These are phyloP conservation scores for Pseudogymnoascus sp. DNA, from an alignment of 2,329 filamentous ascomycete species.

Conservation along the genomic window DNA sequence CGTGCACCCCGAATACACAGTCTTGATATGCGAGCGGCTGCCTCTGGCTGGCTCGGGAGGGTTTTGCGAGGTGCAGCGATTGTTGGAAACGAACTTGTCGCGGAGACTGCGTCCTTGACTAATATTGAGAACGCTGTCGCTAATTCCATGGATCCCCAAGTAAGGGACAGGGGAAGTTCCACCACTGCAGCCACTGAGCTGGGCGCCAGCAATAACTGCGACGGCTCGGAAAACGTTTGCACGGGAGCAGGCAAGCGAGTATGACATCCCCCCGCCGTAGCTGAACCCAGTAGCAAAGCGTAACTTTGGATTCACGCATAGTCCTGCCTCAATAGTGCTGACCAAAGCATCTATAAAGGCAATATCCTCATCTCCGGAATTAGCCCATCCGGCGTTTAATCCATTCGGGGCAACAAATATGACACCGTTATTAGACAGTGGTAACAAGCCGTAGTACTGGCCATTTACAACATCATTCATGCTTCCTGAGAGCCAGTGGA, in stretches of 20 bases:
- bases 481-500: constrained; percentile 35
- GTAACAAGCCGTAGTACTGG: constrained; percentile 28
- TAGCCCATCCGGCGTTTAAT: constrained; percentile 29
- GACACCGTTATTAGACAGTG: constrained; percentile 25
- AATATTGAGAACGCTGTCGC: constrained; percentile 31
- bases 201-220: constrained; percentile 24
- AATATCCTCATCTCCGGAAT: constrained; percentile 29
- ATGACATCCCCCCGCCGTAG: constrained; percentile 32
- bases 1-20: constrained; percentile 24
- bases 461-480: constrained; percentile 32
- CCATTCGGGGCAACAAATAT: constrained; percentile 32
- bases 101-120: constrained; percentile 27
- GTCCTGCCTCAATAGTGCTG: constrained; percentile 25
- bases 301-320: constrained; percentile 28
- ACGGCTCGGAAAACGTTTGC: constrained; percentile 29
- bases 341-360: constrained; percentile 28
- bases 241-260: constrained; percentile 29
- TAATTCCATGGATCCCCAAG: constrained; percentile 30
- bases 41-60: constrained; percentile 17
- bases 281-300: constrained; percentile 31
- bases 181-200: constrained; percentile 25
- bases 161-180: constrained; percentile 29
- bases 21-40: constrained; percentile 14
- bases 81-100: constrained; percentile 32
- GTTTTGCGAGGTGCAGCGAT: constrained; percentile 26